Conservation (phyloP, 495 filamentous ascomycete species). For the Ramalina intermedia region DNA sequence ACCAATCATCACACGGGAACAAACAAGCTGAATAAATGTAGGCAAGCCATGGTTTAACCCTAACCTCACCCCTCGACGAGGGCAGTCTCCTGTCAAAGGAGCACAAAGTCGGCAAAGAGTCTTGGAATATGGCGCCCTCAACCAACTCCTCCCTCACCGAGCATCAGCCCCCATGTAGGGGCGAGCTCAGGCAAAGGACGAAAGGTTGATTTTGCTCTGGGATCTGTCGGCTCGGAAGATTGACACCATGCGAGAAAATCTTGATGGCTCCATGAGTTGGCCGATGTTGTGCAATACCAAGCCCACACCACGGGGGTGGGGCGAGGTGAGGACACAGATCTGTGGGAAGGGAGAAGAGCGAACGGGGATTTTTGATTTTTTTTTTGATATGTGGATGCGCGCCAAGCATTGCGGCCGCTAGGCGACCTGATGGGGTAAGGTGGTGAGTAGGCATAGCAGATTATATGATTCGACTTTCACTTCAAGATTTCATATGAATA, state of each 20-base stretch:
- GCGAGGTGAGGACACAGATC: conserved; percentile 79
- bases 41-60: conserved; percentile 71
- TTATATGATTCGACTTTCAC: not conserved
- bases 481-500: too few species aligned
- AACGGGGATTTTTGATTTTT: conserved; percentile 16
- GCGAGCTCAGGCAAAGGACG: conserved; percentile 48
- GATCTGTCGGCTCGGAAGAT: conserved; percentile 85
- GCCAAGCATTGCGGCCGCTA: conserved; percentile 3
- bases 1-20: not conserved
- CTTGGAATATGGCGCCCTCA: conserved; percentile 78
- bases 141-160: conserved; percentile 44
- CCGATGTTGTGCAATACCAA: conserved; percentile 67
- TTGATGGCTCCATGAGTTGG: conserved; percentile 65
- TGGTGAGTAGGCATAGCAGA: too few species aligned
- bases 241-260: conserved; percentile 51
- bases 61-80: conserved; percentile 69
- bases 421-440: not conserved
- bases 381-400: conserved; percentile 18
- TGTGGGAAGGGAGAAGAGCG: conserved; percentile 25
- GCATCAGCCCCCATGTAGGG: conserved; percentile 35
- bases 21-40: conserved; percentile 35
- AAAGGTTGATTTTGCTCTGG: conserved; percentile 48
- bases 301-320: conserved; percentile 32
- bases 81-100: too few species aligned
- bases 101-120: conserved; percentile 48